These are phyloP conservation scores for Aureobasidium sp. DNA, from an alignment of 2,329 filamentous ascomycete genomes.

Conservation along the genomic window DNA sequence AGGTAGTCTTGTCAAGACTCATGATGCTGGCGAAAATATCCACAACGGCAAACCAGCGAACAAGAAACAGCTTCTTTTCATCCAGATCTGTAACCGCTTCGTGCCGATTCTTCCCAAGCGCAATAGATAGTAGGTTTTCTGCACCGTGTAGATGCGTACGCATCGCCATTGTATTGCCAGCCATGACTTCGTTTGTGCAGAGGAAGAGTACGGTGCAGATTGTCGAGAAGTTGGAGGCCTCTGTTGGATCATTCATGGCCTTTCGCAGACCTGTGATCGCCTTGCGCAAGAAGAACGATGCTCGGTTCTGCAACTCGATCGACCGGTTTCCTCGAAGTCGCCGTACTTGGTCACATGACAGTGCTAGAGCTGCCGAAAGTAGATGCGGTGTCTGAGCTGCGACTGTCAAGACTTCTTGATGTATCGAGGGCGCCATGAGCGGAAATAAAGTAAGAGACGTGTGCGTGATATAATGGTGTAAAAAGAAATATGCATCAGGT, in stretches of 20 bases:
- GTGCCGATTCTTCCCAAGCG: neutral
- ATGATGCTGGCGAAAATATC: conserved; percentile 11
- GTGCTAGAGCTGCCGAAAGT: conserved; percentile 5
- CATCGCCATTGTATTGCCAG: neutral
- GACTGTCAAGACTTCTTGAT: neutral
- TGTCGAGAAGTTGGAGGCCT: conserved; percentile 1
- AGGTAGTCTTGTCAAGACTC: conserved; percentile 7
- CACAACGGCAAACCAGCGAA: conserved; percentile 9
- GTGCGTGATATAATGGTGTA: conserved; percentile 13
- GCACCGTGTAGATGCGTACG: conserved; percentile 8
- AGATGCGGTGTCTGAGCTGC: conserved; percentile 11
- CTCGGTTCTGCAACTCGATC: neutral
- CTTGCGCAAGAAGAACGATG: conserved; percentile 5
- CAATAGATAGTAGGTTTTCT: conserved; percentile 5
- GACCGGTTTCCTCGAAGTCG: neutral
- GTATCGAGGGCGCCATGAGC: neutral
- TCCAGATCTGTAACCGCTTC: neutral
- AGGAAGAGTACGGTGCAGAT: conserved; percentile 9
- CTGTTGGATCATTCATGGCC: neutral
- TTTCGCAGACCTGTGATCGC: neutral
- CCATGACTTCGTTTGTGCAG: conserved; percentile 12
- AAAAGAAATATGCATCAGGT: conserved; percentile 8
- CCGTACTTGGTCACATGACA: conserved; percentile 9
- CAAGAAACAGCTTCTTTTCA: neutral
- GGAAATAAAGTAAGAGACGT: conserved; percentile 7